Base-by-base conservation (phyloP, 352 stramenopile genomes). In the Pythium brassicae region DNA sequence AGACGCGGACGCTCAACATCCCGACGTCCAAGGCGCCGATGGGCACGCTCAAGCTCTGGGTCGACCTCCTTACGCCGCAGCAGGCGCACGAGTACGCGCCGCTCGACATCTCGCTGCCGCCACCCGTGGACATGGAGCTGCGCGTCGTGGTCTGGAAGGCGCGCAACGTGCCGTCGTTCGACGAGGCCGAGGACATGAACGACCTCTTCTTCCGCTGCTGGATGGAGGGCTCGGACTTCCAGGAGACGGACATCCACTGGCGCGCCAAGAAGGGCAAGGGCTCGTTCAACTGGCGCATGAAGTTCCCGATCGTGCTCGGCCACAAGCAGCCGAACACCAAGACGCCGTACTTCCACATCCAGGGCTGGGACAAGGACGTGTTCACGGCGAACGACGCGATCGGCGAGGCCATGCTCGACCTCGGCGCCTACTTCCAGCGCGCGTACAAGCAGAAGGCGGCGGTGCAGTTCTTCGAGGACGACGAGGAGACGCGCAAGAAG, bases 241-340 rank as follows among this genome's bases (percentile, higher is more conserved):
- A 94, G 61, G 78, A 94, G 55, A 98, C 93, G 3, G 93, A 98
- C 63, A 97, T 95, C 34, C 92, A 98, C 66, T 98, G 91, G 92
- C 87, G 93, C 43, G 86, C 80, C 15, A 97, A 97, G 69, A 96
- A 95, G 61, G 93, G 93, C 61, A 96, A 97, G 69, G 90, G 78
- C 14, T 96, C 82, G 27, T 98, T 94, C 63, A 98, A 98, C 71
- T 98, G 91, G 87, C 87, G 93, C 35, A 91, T 98, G 72, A 97
- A 97, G 69, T 97, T 97, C 67, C 78, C 86, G 7, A 80, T 98
- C 25, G 74, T 80, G n/a, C 65, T 97, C 1, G 81, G 81, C 1
- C 81, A 92, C 65, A 92, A 94, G 57, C 77, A 92, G 59, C 68
- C 68, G 12, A 90, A 94, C 65, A 89, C 79, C 29, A 97, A 97